A percentile compares a stretch with the other conserved stretches of the same genome.
Conservation (phyloP, 2,329 filamentous ascomycete genomes). For the Fusarium tjaetaba region DNA sequence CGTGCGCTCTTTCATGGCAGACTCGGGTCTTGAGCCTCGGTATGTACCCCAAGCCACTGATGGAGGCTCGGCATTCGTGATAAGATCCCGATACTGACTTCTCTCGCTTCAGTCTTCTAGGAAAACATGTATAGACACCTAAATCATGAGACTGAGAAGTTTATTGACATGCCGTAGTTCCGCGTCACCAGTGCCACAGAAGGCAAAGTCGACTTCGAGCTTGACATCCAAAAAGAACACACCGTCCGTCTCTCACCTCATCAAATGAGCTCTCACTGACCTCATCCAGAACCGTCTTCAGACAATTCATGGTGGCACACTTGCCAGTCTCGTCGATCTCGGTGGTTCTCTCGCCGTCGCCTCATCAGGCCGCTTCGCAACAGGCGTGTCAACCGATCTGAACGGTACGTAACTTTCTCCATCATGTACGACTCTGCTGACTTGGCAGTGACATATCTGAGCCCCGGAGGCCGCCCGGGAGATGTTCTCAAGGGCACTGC, state of each 20-base stretch:
- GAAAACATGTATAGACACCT: conserved; percentile 34
- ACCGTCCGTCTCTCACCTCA: conserved; percentile 62
- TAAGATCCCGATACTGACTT: background rate
- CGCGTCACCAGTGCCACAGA: conserved; percentile 71
- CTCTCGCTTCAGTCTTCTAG: conserved; percentile 39
- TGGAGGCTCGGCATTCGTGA: fast-evolving
- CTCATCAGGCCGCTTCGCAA: conserved; percentile 70
- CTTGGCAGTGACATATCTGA: conserved; percentile 68
- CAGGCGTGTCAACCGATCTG: conserved; percentile 72
- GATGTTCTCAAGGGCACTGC: conserved; percentile 66
- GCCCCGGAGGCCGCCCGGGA: conserved; percentile 65
- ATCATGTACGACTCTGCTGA: background rate
- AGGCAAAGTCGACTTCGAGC: conserved; percentile 78
- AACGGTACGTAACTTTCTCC: conserved; percentile 56
- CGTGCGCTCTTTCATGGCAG: conserved; percentile 83
- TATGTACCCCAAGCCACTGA: conserved; percentile 49
- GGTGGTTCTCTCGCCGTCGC: conserved; percentile 73
- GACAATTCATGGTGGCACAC: conserved; percentile 81
- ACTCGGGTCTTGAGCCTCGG: conserved; percentile 91
- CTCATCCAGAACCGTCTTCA: conserved; percentile 73
- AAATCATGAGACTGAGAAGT: fast-evolving
- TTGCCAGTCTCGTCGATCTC: conserved; percentile 78
- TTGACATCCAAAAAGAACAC: conserved; percentile 78
- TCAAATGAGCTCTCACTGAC: fast-evolving
- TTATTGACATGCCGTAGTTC: conserved; percentile 59